Evolutionary conservation across 2,329 filamentous ascomycete species (phyloP).

Genomic region (Diaporthe aspalathi): DNA sequence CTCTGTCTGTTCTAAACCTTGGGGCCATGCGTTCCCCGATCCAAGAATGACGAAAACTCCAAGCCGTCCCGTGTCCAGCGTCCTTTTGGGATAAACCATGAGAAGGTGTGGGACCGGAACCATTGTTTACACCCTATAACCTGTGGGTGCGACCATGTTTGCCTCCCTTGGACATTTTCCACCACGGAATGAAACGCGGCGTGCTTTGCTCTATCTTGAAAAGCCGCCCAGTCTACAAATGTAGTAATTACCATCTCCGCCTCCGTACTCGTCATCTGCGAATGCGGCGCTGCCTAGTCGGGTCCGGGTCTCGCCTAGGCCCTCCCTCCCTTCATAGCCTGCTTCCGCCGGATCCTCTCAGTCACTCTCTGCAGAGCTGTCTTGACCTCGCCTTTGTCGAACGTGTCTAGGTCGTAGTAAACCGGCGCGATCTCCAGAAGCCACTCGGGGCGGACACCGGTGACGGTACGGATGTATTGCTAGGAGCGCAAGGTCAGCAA

Average conservation of each 20-base stretch:
- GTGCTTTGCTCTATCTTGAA: slow-evolving; percentile 8
- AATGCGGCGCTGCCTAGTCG: neutral
- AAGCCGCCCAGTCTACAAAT: slow-evolving; percentile 9
- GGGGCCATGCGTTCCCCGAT: neutral
- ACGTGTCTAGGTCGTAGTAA: slow-evolving; percentile 89
- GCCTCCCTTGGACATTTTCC: neutral
- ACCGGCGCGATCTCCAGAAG: slow-evolving; percentile 91
- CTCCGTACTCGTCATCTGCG: neutral
- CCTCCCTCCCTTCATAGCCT: slow-evolving; percentile 63
- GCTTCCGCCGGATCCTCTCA: slow-evolving; percentile 71
- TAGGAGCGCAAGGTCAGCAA: slow-evolving; percentile 58
- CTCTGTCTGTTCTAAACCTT: slow-evolving; percentile 19
- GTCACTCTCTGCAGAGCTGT: slow-evolving; percentile 68
- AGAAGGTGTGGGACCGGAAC: slow-evolving; percentile 1
- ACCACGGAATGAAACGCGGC: neutral
- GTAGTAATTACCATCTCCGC: slow-evolving; percentile 12
- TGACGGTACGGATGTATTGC: slow-evolving; percentile 97
- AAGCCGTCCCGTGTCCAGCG: neutral
- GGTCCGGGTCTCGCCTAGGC: slow-evolving; percentile 26
- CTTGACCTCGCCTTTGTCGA: slow-evolving; percentile 89
- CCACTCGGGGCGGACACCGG: slow-evolving; percentile 93
- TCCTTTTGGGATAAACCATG: neutral
- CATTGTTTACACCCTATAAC: neutral
- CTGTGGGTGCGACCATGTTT: neutral
- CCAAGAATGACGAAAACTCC: neutral